A percentile compares a stretch with the other conserved stretches of the same genome.
phyloP scores from a whole-genome alignment of 495 filamentous ascomycete species.

The Annulohypoxylon bovei region DNA sequence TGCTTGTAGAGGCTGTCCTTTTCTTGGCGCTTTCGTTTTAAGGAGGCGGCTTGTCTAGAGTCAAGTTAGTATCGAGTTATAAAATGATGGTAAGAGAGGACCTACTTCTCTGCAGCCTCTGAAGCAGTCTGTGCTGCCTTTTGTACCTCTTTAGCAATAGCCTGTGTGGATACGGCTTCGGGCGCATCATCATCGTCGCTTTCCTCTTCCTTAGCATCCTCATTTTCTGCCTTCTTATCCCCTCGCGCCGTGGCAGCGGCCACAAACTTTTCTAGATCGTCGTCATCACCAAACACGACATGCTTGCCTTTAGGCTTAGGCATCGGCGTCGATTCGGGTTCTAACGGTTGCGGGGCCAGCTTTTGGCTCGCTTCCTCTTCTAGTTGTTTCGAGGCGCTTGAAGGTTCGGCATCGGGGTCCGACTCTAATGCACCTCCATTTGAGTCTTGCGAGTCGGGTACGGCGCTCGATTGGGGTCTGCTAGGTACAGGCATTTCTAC shows the following conservation, averaged over 20 bases:
- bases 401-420: constrained; percentile 19
- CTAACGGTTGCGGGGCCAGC: constrained; percentile 32
- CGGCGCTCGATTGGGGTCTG: constrained; percentile 2
- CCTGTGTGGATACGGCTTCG: constrained; percentile 56
- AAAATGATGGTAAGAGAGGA: not conserved
- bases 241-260: constrained; percentile 31
- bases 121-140: constrained; percentile 51
- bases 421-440: constrained; percentile 8
- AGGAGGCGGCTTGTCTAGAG: constrained; percentile 51
- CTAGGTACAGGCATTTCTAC: constrained; percentile 42
- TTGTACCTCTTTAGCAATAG: constrained; percentile 46
- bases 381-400: constrained; percentile 43
- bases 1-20: constrained; percentile 56
- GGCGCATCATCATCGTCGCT: constrained; percentile 58
- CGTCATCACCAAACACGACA: constrained; percentile 47
- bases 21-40: constrained; percentile 58
- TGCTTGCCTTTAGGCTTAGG: constrained; percentile 42
- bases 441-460: constrained; percentile 31
- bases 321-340: constrained; percentile 20
- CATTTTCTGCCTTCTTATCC: constrained; percentile 14
- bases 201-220: constrained; percentile 38
- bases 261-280: constrained; percentile 48
- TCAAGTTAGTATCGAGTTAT: constrained; percentile 14
- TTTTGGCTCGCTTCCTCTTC: constrained; percentile 44
- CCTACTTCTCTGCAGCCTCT: constrained; percentile 56